phyloP scores from a whole-genome alignment of 768 basidiomycete species.

The Pleurotus salmoneostramineus region DNA sequence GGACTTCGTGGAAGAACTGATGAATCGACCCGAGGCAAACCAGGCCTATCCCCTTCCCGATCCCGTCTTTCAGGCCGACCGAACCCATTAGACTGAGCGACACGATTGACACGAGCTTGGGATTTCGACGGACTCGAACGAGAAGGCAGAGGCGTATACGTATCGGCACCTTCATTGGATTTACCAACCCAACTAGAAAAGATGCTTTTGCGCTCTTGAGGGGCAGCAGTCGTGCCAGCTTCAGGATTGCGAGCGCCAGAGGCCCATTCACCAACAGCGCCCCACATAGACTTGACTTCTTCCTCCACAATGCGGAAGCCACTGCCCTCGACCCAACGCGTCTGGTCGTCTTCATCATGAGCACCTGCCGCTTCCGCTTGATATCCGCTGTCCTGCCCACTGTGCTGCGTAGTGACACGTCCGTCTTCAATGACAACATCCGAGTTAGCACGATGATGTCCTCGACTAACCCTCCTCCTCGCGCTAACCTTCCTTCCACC shows the following conservation, averaged over 20 bases:
- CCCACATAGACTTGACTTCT: constrained; percentile 15
- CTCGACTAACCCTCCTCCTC: constrained; percentile 11
- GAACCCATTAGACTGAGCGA: not conserved
- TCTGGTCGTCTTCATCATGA: constrained; percentile 13
- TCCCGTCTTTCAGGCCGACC: constrained; percentile 10
- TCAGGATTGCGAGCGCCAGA: constrained; percentile 12
- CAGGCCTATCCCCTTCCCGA: constrained; percentile 14
- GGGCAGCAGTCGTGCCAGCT: constrained; percentile 8
- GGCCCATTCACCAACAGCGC: constrained; percentile 7
- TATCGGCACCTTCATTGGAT: constrained; percentile 22
- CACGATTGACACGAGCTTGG: not conserved
- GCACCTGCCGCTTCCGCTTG: not conserved
- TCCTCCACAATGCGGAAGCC: constrained; percentile 39
- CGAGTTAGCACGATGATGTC: constrained; percentile 21
- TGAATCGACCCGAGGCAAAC: constrained; percentile 19
- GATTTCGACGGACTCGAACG: constrained; percentile 16
- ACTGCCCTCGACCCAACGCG: constrained; percentile 23
- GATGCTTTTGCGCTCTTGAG: constrained; percentile 13
- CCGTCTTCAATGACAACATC: constrained; percentile 19
- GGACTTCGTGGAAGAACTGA: constrained; percentile 53
- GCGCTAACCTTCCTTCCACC: constrained; percentile 6
- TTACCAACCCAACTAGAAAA: not conserved
- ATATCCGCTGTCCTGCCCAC: not conserved
- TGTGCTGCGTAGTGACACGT: not conserved
- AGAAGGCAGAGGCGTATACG: constrained; percentile 34